Evolutionary conservation across 345 rosid species (phyloP), one percentile per base, ranked within the genome.

Genomic region (Brassica carinata): DNA sequence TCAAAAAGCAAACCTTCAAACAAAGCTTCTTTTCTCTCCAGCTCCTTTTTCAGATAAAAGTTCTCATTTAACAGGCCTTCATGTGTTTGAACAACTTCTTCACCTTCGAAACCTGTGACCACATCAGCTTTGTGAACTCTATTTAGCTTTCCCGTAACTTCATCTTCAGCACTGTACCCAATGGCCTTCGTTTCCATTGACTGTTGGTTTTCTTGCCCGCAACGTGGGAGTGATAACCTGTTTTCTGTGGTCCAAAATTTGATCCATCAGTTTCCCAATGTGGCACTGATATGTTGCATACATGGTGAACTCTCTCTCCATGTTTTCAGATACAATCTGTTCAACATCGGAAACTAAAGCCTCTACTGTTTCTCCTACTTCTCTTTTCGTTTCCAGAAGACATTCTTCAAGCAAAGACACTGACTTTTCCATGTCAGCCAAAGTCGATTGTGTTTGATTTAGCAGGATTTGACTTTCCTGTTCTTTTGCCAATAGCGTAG

Each of bases 1-100:
- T 94, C 98, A 84, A 94, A 94, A 80, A 90, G 92, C 87, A 94
- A 84, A 77, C 97, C 97, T 84, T 90, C 89, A 72, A 91, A 80
- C 72, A 91, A 78, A 78, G 85, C 79, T 79, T 92, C 91, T 83
- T 91, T 94, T 82, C 97, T 90, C 79, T 89, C 87, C 83, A 94
- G 64, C 85, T 91, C 94, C 74, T 85, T 87, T 87, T 84, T 87
- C 66, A 94, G 92, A 71, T 84, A 82, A 71, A 78, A 62, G 75
- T 87, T 90, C 74, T 90, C 95, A 77, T 77, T 55, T 7, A 73
- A 70, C 64, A 87, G 69, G 78, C 73, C 70, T 57, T 79, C 85
- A 51, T 64, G 74, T 69, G 83, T 72, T 73, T 64, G 79, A 62
- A 69, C 57, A 76, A 58, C 69, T 40, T 78, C 85, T 57, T 71